Conservation (phyloP, 768 basidiomycete genomes). For the Tulasnella sp. region DNA sequence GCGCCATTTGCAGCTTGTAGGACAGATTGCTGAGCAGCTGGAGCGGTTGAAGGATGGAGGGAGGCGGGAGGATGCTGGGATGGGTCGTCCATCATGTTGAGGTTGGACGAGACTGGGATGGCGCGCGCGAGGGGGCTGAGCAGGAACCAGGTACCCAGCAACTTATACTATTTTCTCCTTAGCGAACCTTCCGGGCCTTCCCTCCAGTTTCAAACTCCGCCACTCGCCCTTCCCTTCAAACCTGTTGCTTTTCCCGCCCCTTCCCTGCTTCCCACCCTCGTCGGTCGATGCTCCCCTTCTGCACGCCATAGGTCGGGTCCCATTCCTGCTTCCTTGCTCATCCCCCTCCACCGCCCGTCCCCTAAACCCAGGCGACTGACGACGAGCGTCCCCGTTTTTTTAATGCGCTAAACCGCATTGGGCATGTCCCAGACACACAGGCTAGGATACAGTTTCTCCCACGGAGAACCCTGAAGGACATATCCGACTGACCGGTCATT, state of each 20-base stretch:
- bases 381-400: background rate
- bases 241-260: background rate
- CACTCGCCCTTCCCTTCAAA: background rate
- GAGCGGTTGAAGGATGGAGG: background rate
- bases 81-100: slow-evolving; percentile 5
- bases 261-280: background rate
- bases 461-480: background rate
- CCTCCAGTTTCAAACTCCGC: background rate
- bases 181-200: slow-evolving; percentile 6
- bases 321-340: background rate
- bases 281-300: background rate
- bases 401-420: slow-evolving; percentile 4
- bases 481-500: slow-evolving; percentile 7
- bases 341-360: background rate
- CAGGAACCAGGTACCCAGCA: slow-evolving; percentile 11
- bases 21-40: background rate
- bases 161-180: slow-evolving; percentile 10
- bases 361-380: background rate
- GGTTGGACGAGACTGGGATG: background rate
- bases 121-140: slow-evolving; percentile 8
- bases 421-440: background rate
- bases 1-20: background rate
- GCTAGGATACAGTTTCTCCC: background rate
- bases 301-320: background rate
- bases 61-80: background rate